Conservation (phyloP, 768 basidiomycete species). For the Kwoniella botswanensis region DNA sequence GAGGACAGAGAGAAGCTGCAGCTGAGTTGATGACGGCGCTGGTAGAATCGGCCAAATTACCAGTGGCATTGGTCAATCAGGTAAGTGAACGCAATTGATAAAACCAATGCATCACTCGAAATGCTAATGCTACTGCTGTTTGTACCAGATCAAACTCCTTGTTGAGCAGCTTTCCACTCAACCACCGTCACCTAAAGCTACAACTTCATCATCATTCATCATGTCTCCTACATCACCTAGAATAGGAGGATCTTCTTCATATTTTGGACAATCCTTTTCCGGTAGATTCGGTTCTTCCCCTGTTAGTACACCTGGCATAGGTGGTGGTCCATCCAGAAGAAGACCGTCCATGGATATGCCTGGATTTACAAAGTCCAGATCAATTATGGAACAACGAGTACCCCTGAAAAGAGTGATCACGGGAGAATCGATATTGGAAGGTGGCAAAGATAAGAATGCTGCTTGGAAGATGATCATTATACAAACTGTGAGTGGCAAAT, state of each 20-base stretch:
- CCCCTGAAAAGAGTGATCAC: conserved; percentile 51
- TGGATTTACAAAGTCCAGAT: conserved; percentile 29
- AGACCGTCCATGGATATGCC: conserved; percentile 45
- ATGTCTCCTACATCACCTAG: conserved; percentile 38
- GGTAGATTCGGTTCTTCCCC: conserved; percentile 41
- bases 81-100: conserved; percentile 14
- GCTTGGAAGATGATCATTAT: conserved; percentile 57
- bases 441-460: conserved; percentile 57
- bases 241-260: conserved; percentile 19
- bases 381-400: conserved; percentile 44
- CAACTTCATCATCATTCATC: conserved; percentile 24
- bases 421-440: conserved; percentile 51
- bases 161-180: conserved; percentile 32
- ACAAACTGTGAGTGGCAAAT: conserved; percentile 28
- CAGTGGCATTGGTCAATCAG: conserved; percentile 34
- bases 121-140: background rate
- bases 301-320: conserved; percentile 18
- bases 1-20: conserved; percentile 33
- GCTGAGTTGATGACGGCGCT: conserved; percentile 34
- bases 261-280: conserved; percentile 41
- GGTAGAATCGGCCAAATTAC: conserved; percentile 38
- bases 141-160: conserved; percentile 32
- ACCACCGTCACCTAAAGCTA: conserved; percentile 13
- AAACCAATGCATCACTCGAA: conserved; percentile 1
- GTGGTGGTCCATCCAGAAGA: conserved; percentile 19